Percentiles rank a stretch among this genome's conserved stretches.
phyloP scores from a whole-genome alignment of 805 yeast genomes.

The Sugiyamaella mastotermitis region DNA sequence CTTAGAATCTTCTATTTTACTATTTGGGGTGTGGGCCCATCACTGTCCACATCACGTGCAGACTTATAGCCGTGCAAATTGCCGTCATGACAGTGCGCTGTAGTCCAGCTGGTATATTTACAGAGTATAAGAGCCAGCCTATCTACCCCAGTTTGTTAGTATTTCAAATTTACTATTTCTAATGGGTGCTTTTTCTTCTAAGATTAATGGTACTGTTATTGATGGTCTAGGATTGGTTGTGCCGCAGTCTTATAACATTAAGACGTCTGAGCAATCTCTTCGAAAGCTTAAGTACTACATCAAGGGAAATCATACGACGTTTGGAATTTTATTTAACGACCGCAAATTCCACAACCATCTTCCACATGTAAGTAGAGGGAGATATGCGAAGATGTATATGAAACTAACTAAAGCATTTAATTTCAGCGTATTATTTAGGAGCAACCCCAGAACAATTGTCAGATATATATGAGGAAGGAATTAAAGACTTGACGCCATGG shows the following conservation, averaged over 20 bases:
- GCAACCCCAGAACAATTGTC: slow-evolving; percentile 28
- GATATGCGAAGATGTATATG: slow-evolving; percentile 1
- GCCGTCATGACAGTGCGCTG: too few species aligned
- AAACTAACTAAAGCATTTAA: too few species aligned
- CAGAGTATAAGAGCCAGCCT: too few species aligned
- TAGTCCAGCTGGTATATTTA: too few species aligned
- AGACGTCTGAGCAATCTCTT: slow-evolving; percentile 16
- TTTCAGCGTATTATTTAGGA: slow-evolving; percentile 33
- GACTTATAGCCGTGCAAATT: too few species aligned
- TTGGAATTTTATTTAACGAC: slow-evolving; percentile 26
- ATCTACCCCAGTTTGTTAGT: too few species aligned
- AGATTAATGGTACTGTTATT: slow-evolving; percentile 8
- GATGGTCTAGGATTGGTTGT: slow-evolving; percentile 19
- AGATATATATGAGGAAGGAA: slow-evolving; percentile 25
- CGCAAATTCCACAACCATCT: slow-evolving; percentile 28
- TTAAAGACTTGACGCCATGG: slow-evolving; percentile 25
- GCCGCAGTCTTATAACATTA: slow-evolving; percentile 8
- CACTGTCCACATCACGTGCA: too few species aligned
- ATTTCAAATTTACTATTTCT: too few species aligned
- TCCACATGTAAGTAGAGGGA: slow-evolving; percentile 20
- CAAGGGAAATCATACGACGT: slow-evolving; percentile 27
- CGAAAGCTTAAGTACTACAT: slow-evolving; percentile 27
- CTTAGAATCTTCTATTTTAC: too few species aligned
- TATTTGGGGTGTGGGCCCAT: too few species aligned
- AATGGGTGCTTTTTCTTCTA: too few species aligned